Evolutionary conservation across 257 asterid genomes (phyloP).

Genomic region (Parsonsia alboflavescens): DNA sequence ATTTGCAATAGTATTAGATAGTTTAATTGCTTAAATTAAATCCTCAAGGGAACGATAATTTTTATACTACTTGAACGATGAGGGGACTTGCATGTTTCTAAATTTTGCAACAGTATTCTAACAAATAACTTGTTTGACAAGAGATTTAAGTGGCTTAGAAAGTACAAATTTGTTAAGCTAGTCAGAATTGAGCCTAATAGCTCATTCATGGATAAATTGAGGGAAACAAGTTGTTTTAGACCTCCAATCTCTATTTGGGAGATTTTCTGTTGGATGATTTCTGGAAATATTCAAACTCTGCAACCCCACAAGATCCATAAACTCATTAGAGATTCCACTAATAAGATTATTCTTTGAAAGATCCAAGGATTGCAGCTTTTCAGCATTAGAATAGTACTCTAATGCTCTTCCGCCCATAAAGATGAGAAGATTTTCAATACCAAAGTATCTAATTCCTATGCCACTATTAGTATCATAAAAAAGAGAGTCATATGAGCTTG

Average conservation of each 20-base stretch:
- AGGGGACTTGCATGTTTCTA: too few relatives aligned
- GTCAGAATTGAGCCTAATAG: conserved; percentile 28
- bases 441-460: too few relatives aligned
- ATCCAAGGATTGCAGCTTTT: background rate
- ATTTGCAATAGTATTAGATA: too few relatives aligned
- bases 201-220: conserved; percentile 27
- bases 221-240: conserved; percentile 20
- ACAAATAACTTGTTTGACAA: conserved; percentile 29
- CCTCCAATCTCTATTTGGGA: conserved; percentile 25
- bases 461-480: background rate
- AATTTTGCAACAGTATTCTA: too few relatives aligned
- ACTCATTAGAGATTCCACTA: conserved; percentile 13
- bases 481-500: background rate
- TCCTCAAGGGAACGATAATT: too few relatives aligned
- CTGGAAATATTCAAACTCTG: conserved; percentile 11
- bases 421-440: background rate
- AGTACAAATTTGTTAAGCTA: conserved; percentile 19
- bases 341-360: too few relatives aligned
- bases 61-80: too few relatives aligned
- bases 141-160: too few relatives aligned
- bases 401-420: conserved; percentile 10
- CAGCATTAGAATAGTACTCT: background rate
- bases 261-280: conserved; percentile 24
- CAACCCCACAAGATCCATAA: conserved; percentile 11
- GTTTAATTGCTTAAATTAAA: too few relatives aligned